These are phyloP conservation scores for Fusarium xyrophilum DNA, from an alignment of 2,329 filamentous ascomycete species.

Conservation along the genomic window DNA sequence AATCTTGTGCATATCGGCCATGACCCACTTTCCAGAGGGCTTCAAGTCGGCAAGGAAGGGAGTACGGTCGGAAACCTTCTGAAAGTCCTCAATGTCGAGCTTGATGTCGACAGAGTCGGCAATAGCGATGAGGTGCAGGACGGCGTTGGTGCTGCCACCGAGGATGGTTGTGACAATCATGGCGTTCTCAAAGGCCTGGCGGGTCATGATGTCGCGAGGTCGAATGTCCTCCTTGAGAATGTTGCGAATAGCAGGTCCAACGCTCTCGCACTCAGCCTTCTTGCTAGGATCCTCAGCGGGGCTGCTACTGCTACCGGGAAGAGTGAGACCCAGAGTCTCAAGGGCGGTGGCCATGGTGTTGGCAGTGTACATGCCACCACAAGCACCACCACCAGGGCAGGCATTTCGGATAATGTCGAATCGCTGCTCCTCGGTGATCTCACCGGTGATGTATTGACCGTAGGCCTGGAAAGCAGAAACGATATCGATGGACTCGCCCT, in stretches of 20 bases:
- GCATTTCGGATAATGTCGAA: slow-evolving; percentile 95
- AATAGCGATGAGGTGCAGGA: slow-evolving; percentile 84
- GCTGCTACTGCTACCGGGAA: slow-evolving; percentile 82
- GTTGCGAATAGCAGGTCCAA: slow-evolving; percentile 76
- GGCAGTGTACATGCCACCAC: slow-evolving; percentile 89
- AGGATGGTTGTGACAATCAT: slow-evolving; percentile 85
- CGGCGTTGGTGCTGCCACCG: slow-evolving; percentile 84
- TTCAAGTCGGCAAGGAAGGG: slow-evolving; percentile 85
- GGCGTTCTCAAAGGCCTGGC: slow-evolving; percentile 82
- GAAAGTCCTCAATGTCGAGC: slow-evolving; percentile 86
- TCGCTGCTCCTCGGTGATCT: slow-evolving; percentile 88
- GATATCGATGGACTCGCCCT: slow-evolving; percentile 84
- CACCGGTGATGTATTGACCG: slow-evolving; percentile 89
- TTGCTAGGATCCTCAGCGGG: slow-evolving; percentile 78
- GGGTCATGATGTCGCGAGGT: slow-evolving; percentile 79
- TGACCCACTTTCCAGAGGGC: slow-evolving; percentile 86
- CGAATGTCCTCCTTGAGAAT: slow-evolving; percentile 78
- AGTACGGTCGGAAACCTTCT: slow-evolving; percentile 77
- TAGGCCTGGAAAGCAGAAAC: slow-evolving; percentile 98
- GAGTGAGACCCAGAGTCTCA: slow-evolving; percentile 86
- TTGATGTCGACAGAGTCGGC: slow-evolving; percentile 82
- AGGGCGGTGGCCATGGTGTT: slow-evolving; percentile 94
- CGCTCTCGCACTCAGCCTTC: slow-evolving; percentile 72
- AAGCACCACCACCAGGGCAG: slow-evolving; percentile 71
- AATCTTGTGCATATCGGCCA: slow-evolving; percentile 83